Percentiles rank a stretch among this genome's conserved stretches.
phyloP scores from a whole-genome alignment of 1,284 basidiomycete genomes.

The Ustilago lituana region DNA sequence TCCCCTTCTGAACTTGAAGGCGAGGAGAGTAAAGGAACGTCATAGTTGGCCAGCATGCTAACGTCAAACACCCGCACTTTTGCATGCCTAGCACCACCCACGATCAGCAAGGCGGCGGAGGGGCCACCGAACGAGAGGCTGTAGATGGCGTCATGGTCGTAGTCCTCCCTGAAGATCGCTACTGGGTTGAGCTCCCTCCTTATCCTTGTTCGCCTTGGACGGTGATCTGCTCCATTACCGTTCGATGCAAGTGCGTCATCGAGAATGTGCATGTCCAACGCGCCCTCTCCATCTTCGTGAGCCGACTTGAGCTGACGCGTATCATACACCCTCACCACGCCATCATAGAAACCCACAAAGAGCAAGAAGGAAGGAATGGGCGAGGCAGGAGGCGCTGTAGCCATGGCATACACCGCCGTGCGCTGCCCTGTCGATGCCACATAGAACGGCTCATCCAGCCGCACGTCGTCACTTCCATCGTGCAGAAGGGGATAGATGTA shows the following conservation, averaged over 20 bases:
- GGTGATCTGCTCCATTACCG: not conserved
- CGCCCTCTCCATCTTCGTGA: too few species aligned
- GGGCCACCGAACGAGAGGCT: conserved; percentile 33
- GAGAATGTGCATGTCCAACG: not conserved
- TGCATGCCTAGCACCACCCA: conserved; percentile 24
- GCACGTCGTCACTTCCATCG: too few species aligned
- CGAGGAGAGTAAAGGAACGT: conserved; percentile 9
- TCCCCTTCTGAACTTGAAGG: not conserved
- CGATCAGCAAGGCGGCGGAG: conserved; percentile 6
- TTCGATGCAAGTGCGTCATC: not conserved
- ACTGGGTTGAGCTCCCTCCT: conserved; percentile 18
- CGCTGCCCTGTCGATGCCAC: conserved; percentile 14
- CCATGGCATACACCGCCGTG: conserved; percentile 36
- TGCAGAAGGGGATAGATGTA: conserved; percentile 20
- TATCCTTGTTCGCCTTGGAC: not conserved
- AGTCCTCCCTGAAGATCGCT: conserved; percentile 17
- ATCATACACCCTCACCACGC: conserved; percentile 45
- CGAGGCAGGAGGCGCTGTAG: conserved; percentile 4
- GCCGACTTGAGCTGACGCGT: conserved; percentile 20
- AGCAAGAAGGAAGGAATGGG: conserved; percentile 30
- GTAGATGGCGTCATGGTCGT: conserved; percentile 39
- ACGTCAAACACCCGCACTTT: conserved; percentile 31
- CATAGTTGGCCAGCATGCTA: conserved; percentile 5
- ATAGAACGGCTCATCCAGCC: conserved; percentile 11
- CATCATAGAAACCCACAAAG: conserved; percentile 50